Evolutionary conservation across 2,329 filamentous ascomycete genomes (phyloP).

Genomic region (Rasamsonia emersonii): DNA sequence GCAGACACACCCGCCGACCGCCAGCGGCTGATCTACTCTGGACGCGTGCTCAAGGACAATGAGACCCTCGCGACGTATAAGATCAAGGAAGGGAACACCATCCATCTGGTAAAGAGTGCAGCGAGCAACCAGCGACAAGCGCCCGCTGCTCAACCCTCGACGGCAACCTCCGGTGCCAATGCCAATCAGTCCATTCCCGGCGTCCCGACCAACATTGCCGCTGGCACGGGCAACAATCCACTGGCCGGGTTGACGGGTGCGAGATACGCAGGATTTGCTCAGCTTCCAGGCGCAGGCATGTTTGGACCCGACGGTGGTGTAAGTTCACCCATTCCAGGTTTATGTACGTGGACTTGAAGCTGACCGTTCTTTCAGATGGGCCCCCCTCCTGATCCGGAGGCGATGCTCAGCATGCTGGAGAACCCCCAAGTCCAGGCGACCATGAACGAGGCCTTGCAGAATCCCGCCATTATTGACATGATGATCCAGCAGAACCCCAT

Average conservation of each 20-base stretch:
- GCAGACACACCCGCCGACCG: constrained; percentile 81
- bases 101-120: constrained; percentile 94
- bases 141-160: constrained; percentile 41
- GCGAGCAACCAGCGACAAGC: constrained; percentile 68
- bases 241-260: constrained; percentile 86
- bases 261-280: constrained; percentile 84
- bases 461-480: constrained; percentile 89
- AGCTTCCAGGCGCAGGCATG: constrained; percentile 75
- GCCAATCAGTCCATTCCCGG: constrained; percentile 25
- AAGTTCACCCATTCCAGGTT: constrained; percentile 37
- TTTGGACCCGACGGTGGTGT: constrained; percentile 94
- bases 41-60: constrained; percentile 89
- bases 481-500: constrained; percentile 89
- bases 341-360: background rate
- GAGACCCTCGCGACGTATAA: constrained; percentile 81
- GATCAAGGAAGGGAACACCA: constrained; percentile 90
- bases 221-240: constrained; percentile 67
- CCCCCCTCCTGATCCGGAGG: constrained; percentile 70
- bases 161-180: constrained; percentile 23
- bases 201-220: constrained; percentile 41
- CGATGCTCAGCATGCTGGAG: constrained; percentile 74
- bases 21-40: constrained; percentile 95
- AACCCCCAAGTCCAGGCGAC: constrained; percentile 79
- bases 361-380: constrained; percentile 60
- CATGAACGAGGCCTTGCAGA: constrained; percentile 92